A percentile compares a stretch with the other conserved stretches of the same genome.
phyloP scores from a whole-genome alignment of 352 stramenopile species.

The Phytophthora melonis region DNA sequence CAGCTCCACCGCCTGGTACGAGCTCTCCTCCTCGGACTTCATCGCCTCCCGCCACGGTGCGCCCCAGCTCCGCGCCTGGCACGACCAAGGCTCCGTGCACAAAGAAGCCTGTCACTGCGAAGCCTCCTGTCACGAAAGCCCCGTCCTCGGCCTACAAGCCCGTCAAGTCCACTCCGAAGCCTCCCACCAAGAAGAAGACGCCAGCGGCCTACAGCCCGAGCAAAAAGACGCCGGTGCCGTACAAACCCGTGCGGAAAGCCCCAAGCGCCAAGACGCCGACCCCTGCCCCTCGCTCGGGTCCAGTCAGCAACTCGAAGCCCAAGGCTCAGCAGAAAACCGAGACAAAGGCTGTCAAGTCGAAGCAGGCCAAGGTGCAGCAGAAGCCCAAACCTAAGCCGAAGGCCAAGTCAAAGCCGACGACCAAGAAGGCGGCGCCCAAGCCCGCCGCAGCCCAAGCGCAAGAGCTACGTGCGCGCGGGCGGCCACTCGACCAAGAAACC shows the following conservation, averaged over 20 bases:
- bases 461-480: not conserved
- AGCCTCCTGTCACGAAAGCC: not conserved
- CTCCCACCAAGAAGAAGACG: not conserved
- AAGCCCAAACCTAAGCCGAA: not conserved
- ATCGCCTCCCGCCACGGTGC: not conserved
- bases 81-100: not conserved
- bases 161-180: not conserved
- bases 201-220: not conserved
- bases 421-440: not conserved
- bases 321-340: not conserved
- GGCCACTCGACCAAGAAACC: not conserved
- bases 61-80: not conserved
- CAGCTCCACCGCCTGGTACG: not conserved
- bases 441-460: not conserved
- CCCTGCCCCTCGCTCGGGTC: no score
- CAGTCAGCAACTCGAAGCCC: not conserved
- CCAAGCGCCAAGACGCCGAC: not conserved
- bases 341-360: not conserved
- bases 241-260: not conserved
- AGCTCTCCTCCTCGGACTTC: not conserved
- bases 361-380: not conserved
- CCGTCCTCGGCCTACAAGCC: not conserved
- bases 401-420: not conserved
- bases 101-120: not conserved
- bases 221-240: not conserved